Base-by-base conservation (phyloP, 2,329 filamentous ascomycete species). In the Curvularia sp. region DNA sequence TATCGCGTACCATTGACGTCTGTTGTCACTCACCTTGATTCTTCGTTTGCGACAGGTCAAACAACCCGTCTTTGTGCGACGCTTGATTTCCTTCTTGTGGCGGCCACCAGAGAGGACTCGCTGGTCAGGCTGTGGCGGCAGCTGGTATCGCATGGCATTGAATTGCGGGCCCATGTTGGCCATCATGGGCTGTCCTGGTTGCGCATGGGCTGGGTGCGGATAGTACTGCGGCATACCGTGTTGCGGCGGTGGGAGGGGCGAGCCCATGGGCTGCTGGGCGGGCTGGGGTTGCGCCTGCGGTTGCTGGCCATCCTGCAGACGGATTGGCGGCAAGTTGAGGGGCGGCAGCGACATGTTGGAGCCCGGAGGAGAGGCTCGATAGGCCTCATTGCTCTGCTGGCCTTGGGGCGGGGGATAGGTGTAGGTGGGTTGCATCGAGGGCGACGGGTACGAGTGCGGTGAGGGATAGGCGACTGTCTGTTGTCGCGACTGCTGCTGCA, bases 31-130 rank as follows among this genome's bases (percentile, higher is more conserved):
- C 59, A 91, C 89, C 87, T 91, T 91, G 77, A 91, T 91, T 79
- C 89, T 82, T 68, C 89, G 82, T 67, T 82, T 83, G 63, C 81
- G 78, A 79, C 81, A 83, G 21, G 81, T 83, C 75, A 83, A 60
- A 77, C 89, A 91, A n/a, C 87, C 87, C 1, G 87, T 90, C 79
- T 90, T 90, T 56, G 89, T 91, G 73, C 89, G 83, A 66, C 89
- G 83, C 80, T 91, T 91, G 75, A 91, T 90, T 78, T 92, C 88
- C 79, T 90, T 88, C 77, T 86, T 87, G 74, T 89, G 86, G 68
- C 87, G 81, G 47, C 84, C 85, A 59, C 86, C 84, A 21, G 84
- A 85, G 75, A 88, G 82, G 61, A 87, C 81, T 66, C 83, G 80
- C 72, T 82, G 65, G 78, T 81, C 78, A 34, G 67, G 65, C 46